Evolutionary conservation across 2,329 filamentous ascomycete species (phyloP).

Genomic region (Ramichloridium luteum): DNA sequence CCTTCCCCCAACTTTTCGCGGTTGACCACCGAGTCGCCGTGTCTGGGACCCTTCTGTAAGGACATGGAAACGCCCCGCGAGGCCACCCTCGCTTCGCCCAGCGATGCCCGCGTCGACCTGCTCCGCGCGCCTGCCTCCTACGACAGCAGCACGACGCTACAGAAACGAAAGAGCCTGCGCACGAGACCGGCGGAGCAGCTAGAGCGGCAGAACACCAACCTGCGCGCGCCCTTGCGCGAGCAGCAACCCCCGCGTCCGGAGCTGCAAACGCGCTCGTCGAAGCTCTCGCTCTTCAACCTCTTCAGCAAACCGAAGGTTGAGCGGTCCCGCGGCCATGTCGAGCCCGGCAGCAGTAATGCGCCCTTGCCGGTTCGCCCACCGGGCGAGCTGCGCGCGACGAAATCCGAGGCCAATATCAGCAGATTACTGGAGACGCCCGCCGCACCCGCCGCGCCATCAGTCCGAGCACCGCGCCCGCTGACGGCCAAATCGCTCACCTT

Average conservation of each 20-base stretch:
- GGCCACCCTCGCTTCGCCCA: slow-evolving; percentile 6
- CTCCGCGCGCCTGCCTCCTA: slow-evolving; percentile 4
- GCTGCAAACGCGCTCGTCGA: slow-evolving; percentile 16
- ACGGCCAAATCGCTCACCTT: no score
- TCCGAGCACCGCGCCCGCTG: no score
- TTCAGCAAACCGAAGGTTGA: slow-evolving; percentile 40
- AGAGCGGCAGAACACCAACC: slow-evolving; percentile 13
- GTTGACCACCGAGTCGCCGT: no score
- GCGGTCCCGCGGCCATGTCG: slow-evolving; percentile 34
- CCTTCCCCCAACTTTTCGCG: no score
- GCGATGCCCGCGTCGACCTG: slow-evolving; percentile 10
- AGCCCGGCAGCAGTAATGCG: slow-evolving; percentile 27
- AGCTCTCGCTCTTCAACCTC: slow-evolving; percentile 38
- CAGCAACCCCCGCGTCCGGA: slow-evolving; percentile 5
- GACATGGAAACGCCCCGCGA: slow-evolving; percentile 14
- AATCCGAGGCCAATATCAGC: no score
- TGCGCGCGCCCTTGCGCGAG: slow-evolving; percentile 11
- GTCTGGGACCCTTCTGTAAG: no score
- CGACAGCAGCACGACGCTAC: slow-evolving; percentile 4
- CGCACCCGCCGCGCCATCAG: no score
- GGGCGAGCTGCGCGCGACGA: neutral
- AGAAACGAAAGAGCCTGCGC: slow-evolving; percentile 13
- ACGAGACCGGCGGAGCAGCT: slow-evolving; percentile 9
- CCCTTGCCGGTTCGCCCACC: neutral
- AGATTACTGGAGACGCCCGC: no score